phyloP scores from a whole-genome alignment of 257 asterid genomes.

The Lithospermum erythrorhizon region DNA sequence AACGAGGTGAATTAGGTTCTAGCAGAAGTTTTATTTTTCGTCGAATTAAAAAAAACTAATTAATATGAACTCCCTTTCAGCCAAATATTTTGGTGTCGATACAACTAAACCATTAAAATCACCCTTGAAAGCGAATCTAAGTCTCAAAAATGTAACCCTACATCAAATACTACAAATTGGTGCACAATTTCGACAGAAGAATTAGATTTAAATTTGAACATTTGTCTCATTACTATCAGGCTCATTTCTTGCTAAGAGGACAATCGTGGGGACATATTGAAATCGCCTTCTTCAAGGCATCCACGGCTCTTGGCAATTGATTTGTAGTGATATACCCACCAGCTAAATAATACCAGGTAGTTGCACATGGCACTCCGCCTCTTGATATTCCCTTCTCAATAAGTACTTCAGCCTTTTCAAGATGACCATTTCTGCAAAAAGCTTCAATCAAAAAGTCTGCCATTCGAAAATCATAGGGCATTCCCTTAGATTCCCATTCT shows the following conservation, averaged over 20 bases:
- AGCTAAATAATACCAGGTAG: slow-evolving; percentile 53
- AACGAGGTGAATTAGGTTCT: too few species aligned
- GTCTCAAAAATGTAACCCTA: not conserved
- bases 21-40: too few species aligned
- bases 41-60: too few species aligned
- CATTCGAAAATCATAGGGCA: slow-evolving; percentile 42
- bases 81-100: too few species aligned
- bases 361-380: slow-evolving; percentile 36
- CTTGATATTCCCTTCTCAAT: slow-evolving; percentile 20
- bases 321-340: slow-evolving; percentile 33
- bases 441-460: slow-evolving; percentile 47
- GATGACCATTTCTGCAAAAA: slow-evolving; percentile 36
- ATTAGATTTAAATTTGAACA: too few species aligned
- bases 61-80: too few species aligned
- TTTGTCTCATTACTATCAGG: not conserved
- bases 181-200: too few species aligned
- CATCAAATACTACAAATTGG: too few species aligned
- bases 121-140: too few species aligned
- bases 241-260: slow-evolving; percentile 25
- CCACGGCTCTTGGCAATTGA: slow-evolving; percentile 27
- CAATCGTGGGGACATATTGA: slow-evolving; percentile 26
- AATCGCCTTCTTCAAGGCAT: slow-evolving; percentile 52
- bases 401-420: slow-evolving; percentile 46
- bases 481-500: slow-evolving; percentile 50
- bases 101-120: too few species aligned